phyloP scores from a whole-genome alignment of 2,329 filamentous ascomycete species.

The Trichoderma guizhouense region DNA sequence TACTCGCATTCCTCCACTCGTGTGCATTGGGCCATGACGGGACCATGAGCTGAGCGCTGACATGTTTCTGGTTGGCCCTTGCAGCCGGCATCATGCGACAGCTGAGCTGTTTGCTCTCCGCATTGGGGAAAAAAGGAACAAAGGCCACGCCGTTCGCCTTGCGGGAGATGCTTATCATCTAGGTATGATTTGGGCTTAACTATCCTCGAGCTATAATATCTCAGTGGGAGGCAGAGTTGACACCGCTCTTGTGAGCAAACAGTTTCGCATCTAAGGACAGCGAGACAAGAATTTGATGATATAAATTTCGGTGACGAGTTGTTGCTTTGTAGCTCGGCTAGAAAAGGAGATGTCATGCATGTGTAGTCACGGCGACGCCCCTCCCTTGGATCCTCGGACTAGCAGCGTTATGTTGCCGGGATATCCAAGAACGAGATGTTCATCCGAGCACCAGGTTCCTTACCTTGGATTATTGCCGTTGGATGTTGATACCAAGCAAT shows the following conservation, averaged over 20 bases:
- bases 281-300: neutral
- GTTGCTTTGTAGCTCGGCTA: neutral
- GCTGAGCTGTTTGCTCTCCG: constrained; percentile 9
- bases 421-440: neutral
- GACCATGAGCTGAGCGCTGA: constrained; percentile 12
- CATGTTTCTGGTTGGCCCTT: constrained; percentile 1
- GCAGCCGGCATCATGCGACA: constrained; percentile 5
- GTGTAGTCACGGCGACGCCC: constrained; percentile 11
- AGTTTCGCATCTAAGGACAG: neutral
- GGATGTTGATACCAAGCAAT: neutral
- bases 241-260: neutral
- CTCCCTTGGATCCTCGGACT: neutral
- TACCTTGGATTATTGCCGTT: neutral
- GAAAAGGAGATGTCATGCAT: neutral
- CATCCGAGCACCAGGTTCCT: neutral
- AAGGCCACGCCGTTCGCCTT: neutral
- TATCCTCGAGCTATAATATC: neutral
- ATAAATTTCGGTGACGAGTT: neutral
- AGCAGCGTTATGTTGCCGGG: neutral
- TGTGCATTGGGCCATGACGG: neutral
- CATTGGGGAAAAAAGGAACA: neutral
- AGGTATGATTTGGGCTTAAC: neutral
- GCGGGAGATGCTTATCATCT: neutral
- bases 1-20: constrained; percentile 14
- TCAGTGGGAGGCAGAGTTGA: neutral